A percentile compares a stretch with the other conserved stretches of the same genome.
Evolutionary conservation across 805 yeast genomes (phyloP).

Genomic region (Huiozyma naganishii): DNA sequence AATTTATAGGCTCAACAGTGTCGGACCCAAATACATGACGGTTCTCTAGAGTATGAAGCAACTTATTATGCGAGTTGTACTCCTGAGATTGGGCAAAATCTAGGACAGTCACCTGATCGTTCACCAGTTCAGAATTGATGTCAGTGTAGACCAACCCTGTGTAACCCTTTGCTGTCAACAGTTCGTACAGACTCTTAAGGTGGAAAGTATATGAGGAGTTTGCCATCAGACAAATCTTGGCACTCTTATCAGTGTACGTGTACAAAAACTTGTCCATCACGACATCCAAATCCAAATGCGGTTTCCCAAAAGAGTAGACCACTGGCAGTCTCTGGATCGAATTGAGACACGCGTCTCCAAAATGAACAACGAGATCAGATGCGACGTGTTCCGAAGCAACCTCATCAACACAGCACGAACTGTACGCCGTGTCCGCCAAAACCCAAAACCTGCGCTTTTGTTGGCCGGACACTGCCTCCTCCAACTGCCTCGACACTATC

Average conservation of each 20-base stretch:
- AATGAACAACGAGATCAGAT: conserved; percentile 80
- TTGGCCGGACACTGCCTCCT: conserved; percentile 14
- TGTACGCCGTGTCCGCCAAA: conserved; percentile 90
- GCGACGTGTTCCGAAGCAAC: conserved; percentile 90
- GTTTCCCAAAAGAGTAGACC: conserved; percentile 69
- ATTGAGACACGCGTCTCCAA: conserved; percentile 90
- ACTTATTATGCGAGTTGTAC: conserved; percentile 2
- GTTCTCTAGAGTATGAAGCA: conserved; percentile 27
- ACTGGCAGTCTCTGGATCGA: conserved; percentile 66
- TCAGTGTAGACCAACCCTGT: conserved; percentile 32
- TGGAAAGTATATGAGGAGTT: conserved; percentile 55
- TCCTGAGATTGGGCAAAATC: conserved; percentile 1
- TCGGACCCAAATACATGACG: conserved; percentile 18
- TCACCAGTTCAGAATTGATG: conserved; percentile 24
- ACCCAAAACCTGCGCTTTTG: conserved; percentile 49
- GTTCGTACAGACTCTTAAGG: conserved; percentile 32
- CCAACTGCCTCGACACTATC: conserved; percentile 47
- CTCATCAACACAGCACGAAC: conserved; percentile 92
- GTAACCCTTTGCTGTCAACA: conserved; percentile 24
- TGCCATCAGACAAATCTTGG: conserved; percentile 55
- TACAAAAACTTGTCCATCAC: conserved; percentile 33
- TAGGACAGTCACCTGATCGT: conserved; percentile 31
- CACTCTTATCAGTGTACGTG: conserved; percentile 31
- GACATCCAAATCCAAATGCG: conserved; percentile 36
- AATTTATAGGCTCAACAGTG: conserved; percentile 2